Conservation (phyloP, 192 early-diverging fungal species). For the Umbelopsis sp. region DNA sequence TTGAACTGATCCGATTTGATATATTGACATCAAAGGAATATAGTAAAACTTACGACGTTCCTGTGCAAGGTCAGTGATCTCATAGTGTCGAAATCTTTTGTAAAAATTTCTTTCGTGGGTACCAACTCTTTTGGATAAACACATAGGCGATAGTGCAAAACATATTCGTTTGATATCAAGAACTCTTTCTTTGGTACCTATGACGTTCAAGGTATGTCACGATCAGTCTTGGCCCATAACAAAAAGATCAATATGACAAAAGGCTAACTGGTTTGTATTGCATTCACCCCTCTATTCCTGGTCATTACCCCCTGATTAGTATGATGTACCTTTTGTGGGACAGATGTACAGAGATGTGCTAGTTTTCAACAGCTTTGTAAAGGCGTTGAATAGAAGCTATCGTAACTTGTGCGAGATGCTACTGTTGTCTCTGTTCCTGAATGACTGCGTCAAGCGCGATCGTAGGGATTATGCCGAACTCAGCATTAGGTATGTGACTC, state of each 20-base stretch:
- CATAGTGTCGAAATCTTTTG: conserved; percentile 13
- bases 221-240: neutral
- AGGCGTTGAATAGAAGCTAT: conserved; percentile 58
- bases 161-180: conserved; percentile 55
- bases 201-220: conserved; percentile 54
- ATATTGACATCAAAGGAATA: conserved; percentile 50
- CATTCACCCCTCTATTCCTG: neutral
- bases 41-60: conserved; percentile 44
- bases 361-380: conserved; percentile 74
- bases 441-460: conserved; percentile 51
- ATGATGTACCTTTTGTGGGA: conserved; percentile 58
- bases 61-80: conserved; percentile 17
- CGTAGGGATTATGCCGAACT: conserved; percentile 49
- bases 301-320: neutral
- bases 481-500: conserved; percentile 39
- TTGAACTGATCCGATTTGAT: conserved; percentile 55
- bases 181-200: conserved; percentile 53
- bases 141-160: conserved; percentile 38
- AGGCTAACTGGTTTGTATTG: neutral
- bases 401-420: conserved; percentile 65
- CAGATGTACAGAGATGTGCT: conserved; percentile 72
- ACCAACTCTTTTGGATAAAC: conserved; percentile 6
- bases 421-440: conserved; percentile 56
- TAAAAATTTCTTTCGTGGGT: conserved; percentile 27
- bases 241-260: neutral